These are phyloP conservation scores for Aspergillus quadricinctus DNA, from an alignment of 2,329 filamentous ascomycete species.

Conservation along the genomic window DNA sequence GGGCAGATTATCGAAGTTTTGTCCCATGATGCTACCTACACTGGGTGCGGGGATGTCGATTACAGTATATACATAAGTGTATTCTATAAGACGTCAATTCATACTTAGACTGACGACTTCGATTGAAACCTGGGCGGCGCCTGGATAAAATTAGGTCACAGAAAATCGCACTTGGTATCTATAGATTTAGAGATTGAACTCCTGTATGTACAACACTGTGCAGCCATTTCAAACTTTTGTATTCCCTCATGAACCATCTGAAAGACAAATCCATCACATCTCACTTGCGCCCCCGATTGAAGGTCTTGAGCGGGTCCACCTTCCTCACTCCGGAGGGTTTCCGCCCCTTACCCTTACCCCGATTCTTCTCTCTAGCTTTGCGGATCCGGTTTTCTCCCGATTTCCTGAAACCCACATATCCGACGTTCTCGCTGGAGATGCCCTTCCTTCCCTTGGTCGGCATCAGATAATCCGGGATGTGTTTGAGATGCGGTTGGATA, in stretches of 20 bases:
- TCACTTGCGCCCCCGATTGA: slow-evolving; percentile 56
- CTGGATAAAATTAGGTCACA: background rate
- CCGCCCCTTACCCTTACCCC: slow-evolving; percentile 42
- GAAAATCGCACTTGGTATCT: background rate
- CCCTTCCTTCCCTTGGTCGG: slow-evolving; percentile 71
- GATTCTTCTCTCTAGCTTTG: slow-evolving; percentile 45
- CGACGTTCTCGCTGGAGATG: slow-evolving; percentile 61
- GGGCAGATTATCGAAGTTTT: slow-evolving; percentile 9
- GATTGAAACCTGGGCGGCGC: background rate
- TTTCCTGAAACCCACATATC: slow-evolving; percentile 67
- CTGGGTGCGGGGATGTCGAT: background rate
- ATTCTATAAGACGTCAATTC: background rate
- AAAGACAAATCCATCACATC: background rate
- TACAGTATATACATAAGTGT: background rate
- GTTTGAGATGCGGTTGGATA: slow-evolving; percentile 83
- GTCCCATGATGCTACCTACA: slow-evolving; percentile 1
- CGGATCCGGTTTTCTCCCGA: slow-evolving; percentile 48
- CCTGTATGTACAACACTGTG: background rate
- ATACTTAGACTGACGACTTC: background rate
- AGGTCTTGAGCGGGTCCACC: slow-evolving; percentile 81
- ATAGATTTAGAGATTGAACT: background rate
- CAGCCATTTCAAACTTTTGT: background rate
- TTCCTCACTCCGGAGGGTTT: slow-evolving; percentile 52
- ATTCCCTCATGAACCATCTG: background rate
- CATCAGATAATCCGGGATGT: slow-evolving; percentile 90